A percentile compares a stretch with the other conserved stretches of the same genome.
phyloP scores from a whole-genome alignment of 768 basidiomycete species.

The Rhodotorula paludigena region DNA sequence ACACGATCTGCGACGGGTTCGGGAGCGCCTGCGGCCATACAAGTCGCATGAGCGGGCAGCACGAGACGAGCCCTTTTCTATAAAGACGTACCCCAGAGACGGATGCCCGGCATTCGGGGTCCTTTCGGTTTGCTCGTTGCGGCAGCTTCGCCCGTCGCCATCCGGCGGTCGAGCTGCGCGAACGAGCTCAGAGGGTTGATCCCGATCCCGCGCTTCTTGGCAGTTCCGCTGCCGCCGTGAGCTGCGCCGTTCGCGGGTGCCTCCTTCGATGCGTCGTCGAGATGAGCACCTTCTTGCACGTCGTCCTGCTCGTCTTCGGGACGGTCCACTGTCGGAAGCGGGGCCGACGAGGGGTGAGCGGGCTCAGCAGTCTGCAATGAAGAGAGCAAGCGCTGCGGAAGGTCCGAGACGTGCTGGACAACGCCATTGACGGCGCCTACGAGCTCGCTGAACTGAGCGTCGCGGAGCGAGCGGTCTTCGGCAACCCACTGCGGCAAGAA shows the following conservation, averaged over 20 bases:
- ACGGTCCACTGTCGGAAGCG: not conserved
- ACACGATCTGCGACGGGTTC: conserved; percentile 13
- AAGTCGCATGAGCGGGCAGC: not conserved
- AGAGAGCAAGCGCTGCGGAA: conserved; percentile 22
- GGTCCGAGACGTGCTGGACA: conserved; percentile 15
- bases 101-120: conserved; percentile 23
- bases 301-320: not conserved
- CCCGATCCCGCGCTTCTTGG: not conserved
- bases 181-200: conserved; percentile 23
- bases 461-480: conserved; percentile 23
- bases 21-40: conserved; percentile 5
- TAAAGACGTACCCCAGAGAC: conserved; percentile 20
- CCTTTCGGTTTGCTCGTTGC: not conserved
- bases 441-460: conserved; percentile 7
- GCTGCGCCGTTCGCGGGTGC: not conserved
- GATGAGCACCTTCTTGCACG: not conserved
- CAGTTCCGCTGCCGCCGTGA: not conserved
- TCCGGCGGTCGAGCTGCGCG: conserved; percentile 4
- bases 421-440: conserved; percentile 5
- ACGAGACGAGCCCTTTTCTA: no score
- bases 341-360: rapidly evolving
- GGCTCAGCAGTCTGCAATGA: not conserved
- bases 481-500: conserved; percentile 26
- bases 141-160: not conserved
- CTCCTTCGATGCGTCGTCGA: not conserved